phyloP scores from a whole-genome alignment of 352 stramenopile genomes.

The Phytophthora fragariae region DNA sequence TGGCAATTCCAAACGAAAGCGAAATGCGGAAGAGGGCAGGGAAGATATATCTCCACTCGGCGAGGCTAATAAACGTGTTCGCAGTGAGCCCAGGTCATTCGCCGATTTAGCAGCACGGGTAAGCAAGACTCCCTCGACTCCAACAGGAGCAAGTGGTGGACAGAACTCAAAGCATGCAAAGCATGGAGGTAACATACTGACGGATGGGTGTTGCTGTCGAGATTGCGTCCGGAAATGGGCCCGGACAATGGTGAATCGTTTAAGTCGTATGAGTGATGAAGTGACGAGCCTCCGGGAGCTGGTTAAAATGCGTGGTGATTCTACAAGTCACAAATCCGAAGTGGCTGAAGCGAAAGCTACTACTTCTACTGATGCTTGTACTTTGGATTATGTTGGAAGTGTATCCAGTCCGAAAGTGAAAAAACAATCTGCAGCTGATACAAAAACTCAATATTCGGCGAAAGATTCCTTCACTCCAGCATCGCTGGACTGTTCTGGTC shows the following conservation, averaged over 20 bases:
- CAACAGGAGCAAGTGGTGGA: background rate
- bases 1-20: slow-evolving; percentile 11
- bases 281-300: slow-evolving; percentile 11
- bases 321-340: background rate
- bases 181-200: slow-evolving; percentile 19
- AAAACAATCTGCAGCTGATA: background rate
- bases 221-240: slow-evolving; percentile 23
- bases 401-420: slow-evolving; percentile 6
- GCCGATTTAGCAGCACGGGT: background rate
- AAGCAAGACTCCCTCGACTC: background rate
- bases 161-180: slow-evolving; percentile 6
- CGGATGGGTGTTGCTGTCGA: slow-evolving; percentile 23
- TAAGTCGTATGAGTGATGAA: slow-evolving; percentile 14
- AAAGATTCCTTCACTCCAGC: background rate
- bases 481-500: too few relatives aligned
- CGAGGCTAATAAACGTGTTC: slow-evolving; percentile 11
- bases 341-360: background rate
- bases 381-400: background rate
- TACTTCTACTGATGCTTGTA: background rate
- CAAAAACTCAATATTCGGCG: background rate
- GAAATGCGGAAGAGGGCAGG: background rate
- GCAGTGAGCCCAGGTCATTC: slow-evolving; percentile 6
- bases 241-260: slow-evolving; percentile 14
- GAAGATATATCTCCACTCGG: slow-evolving; percentile 10
- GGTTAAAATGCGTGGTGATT: background rate